Evolutionary conservation across 192 early-diverging fungal genomes (phyloP).

Genomic region (Entomortierella chlamydospora): DNA sequence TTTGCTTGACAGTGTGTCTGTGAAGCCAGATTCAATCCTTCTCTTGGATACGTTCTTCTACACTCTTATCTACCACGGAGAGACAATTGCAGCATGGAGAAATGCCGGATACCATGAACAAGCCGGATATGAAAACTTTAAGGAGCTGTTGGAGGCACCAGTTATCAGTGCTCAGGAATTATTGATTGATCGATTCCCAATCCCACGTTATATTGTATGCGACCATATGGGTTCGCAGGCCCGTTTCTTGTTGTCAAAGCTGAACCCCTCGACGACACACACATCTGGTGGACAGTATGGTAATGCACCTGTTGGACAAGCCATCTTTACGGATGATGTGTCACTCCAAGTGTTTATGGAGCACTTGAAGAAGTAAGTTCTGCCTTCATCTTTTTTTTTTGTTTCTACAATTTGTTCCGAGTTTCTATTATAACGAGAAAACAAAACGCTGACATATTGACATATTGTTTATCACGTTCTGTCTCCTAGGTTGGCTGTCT

Average conservation of each 20-base stretch:
- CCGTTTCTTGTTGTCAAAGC: slow-evolving; percentile 96
- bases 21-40: slow-evolving; percentile 93
- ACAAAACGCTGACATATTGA: too few relatives aligned
- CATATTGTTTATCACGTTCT: not conserved
- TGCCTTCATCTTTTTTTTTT: not conserved
- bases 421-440: not conserved
- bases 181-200: slow-evolving; percentile 94
- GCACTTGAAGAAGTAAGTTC: slow-evolving; percentile 84
- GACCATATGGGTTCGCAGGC: slow-evolving; percentile 98
- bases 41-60: slow-evolving; percentile 99
- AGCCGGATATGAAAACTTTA: slow-evolving; percentile 94
- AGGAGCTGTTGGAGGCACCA: slow-evolving; percentile 91
- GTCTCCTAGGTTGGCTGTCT: slow-evolving; percentile 11
- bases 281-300: slow-evolving; percentile 79
- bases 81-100: slow-evolving; percentile 96
- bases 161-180: slow-evolving; percentile 90
- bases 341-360: slow-evolving; percentile 98
- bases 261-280: slow-evolving; percentile 98
- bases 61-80: slow-evolving; percentile 98
- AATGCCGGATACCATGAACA: slow-evolving; percentile 96
- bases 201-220: slow-evolving; percentile 98
- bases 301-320: slow-evolving; percentile 73
- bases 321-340: slow-evolving; percentile 99
- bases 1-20: slow-evolving; percentile 96
- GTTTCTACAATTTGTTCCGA: not conserved